Conservation (phyloP, 768 basidiomycete genomes). For the Xerocomellus intermedius region DNA sequence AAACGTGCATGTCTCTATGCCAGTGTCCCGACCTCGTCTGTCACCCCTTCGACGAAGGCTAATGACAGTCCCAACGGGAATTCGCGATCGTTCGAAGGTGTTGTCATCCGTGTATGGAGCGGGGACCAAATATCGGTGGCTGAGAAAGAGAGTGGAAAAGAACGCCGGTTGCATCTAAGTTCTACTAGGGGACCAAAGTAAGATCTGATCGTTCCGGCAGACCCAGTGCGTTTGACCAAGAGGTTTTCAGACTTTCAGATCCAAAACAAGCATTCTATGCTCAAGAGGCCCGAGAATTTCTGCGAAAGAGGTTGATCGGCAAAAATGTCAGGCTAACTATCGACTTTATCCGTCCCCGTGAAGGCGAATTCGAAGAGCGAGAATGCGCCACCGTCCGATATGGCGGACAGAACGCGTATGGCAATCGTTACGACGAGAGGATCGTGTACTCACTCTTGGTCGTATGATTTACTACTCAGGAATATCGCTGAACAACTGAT, state of each 20-base stretch:
- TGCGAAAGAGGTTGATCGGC: conserved; percentile 90
- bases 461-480: conserved; percentile 37
- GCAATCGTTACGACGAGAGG: neutral
- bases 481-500: conserved; percentile 92
- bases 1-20: conserved; percentile 71
- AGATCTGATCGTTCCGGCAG: conserved; percentile 16
- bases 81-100: conserved; percentile 68
- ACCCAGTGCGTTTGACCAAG: conserved; percentile 1
- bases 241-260: conserved; percentile 63
- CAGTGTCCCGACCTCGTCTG: conserved; percentile 41
- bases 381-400: conserved; percentile 89
- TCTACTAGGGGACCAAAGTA: conserved; percentile 86
- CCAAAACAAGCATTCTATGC: conserved; percentile 85
- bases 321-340: conserved; percentile 80
- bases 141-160: conserved; percentile 69
- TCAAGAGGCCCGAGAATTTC: conserved; percentile 89
- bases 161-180: conserved; percentile 82
- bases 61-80: conserved; percentile 47
- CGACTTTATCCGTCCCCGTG: conserved; percentile 88
- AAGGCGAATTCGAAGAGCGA: conserved; percentile 92
- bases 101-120: conserved; percentile 86
- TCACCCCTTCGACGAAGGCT: conserved; percentile 39
- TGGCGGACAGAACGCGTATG: conserved; percentile 77
- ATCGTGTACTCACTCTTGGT: conserved; percentile 2
- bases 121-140: conserved; percentile 86